A percentile compares a stretch with the other conserved stretches of the same genome.
Conservation (phyloP, 2,329 filamentous ascomycete species). For the Ploettnerulaceae sp. region DNA sequence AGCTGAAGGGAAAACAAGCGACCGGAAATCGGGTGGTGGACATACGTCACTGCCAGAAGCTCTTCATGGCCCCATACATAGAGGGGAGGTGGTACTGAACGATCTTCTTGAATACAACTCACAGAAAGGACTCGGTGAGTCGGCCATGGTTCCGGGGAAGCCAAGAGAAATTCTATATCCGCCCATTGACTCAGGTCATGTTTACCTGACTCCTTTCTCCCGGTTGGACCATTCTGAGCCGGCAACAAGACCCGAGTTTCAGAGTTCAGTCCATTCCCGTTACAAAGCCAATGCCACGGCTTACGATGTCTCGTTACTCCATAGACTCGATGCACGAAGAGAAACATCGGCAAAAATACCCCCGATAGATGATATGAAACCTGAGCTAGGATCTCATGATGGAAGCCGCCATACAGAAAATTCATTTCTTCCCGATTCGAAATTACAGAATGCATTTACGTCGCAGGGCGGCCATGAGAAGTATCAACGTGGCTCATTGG, state of each 20-base stretch:
- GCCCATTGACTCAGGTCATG: too few species aligned
- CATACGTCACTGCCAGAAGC: too few species aligned
- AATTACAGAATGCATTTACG: not conserved
- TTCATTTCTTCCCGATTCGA: not conserved
- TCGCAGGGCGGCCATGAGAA: not conserved
- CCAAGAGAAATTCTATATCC: not conserved
- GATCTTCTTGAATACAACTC: not conserved
- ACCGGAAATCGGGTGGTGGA: too few species aligned
- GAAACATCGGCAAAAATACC: too few species aligned
- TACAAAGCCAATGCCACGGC: not conserved
- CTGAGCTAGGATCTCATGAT: too few species aligned
- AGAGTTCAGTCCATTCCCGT: not conserved
- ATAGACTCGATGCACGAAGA: not conserved
- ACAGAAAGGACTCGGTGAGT: not conserved
- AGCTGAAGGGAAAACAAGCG: too few species aligned
- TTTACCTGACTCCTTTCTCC: too few species aligned
- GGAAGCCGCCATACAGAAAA: too few species aligned
- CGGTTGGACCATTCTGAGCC: too few species aligned
- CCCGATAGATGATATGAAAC: too few species aligned
- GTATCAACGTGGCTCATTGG: too few species aligned
- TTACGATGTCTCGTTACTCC: constrained; percentile 4
- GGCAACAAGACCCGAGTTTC: not conserved
- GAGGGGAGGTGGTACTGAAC: not conserved
- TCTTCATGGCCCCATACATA: not conserved
- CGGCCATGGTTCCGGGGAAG: not conserved